Evolutionary conservation across 2,329 filamentous ascomycete species (phyloP).

Genomic region (Cladosporium halotolerans): DNA sequence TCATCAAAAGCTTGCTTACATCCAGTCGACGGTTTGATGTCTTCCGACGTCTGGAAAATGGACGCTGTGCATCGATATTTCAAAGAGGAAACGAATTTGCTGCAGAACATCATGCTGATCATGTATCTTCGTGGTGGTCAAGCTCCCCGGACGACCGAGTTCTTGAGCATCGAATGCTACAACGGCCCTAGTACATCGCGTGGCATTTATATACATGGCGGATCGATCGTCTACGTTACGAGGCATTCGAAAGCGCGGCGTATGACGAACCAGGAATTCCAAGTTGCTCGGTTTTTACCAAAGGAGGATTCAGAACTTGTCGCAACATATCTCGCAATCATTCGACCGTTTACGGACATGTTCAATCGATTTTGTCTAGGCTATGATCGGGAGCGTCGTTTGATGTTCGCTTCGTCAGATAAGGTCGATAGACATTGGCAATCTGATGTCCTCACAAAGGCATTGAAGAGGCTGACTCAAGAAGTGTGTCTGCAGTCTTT

Average conservation of each 20-base stretch:
- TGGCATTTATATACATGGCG: not conserved
- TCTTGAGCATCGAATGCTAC: not conserved
- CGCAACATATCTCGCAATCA: not conserved
- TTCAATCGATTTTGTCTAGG: not conserved
- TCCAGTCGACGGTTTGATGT: not conserved
- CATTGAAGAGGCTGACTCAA: not conserved
- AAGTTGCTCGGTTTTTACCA: constrained; percentile 5
- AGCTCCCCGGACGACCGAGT: not conserved
- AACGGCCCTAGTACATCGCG: not conserved
- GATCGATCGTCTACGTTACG: not conserved
- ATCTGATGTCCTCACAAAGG: not conserved
- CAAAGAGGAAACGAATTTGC: not conserved
- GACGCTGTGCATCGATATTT: not conserved
- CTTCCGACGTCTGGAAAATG: not conserved
- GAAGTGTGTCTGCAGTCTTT: not conserved
- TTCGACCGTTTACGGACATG: not conserved
- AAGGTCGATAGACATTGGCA: not conserved
- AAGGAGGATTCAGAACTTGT: not conserved
- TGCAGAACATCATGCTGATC: not conserved
- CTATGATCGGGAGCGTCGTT: not conserved
- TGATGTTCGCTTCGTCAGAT: not conserved
- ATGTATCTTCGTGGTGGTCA: not conserved
- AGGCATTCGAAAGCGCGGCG: not conserved
- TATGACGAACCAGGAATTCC: constrained; percentile 5
- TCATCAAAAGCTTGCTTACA: not conserved